Percentiles rank a stretch among this genome's conserved stretches.
These are phyloP conservation scores for Theobroma grandiflorum DNA, from an alignment of 441 rosid genomes.

Conservation along the genomic window DNA sequence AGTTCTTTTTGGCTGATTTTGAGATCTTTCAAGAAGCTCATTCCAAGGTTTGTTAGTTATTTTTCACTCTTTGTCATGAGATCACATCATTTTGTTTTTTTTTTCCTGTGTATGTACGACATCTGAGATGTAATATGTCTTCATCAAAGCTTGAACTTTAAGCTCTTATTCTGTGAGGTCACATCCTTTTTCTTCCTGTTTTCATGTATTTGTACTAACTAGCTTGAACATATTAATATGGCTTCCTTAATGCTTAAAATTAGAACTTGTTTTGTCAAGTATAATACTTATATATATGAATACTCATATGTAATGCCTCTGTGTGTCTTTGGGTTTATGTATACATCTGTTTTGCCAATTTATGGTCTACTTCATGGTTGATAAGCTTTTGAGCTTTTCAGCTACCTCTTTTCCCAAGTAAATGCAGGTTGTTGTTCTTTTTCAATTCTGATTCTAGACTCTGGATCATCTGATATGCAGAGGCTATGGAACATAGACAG, in stretches of 20 bases:
- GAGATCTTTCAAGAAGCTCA: neutral
- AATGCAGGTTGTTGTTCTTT: constrained; percentile 31
- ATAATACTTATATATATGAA: too few relatives aligned
- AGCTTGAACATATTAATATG: neutral
- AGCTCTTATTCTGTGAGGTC: neutral
- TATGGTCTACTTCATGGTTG: too few relatives aligned
- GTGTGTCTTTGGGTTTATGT: too few relatives aligned
- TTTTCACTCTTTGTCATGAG: neutral
- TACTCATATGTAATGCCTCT: too few relatives aligned
- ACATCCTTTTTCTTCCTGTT: neutral
- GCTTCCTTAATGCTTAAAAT: too few relatives aligned
- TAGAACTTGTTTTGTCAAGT: too few relatives aligned
- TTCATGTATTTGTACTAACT: neutral
- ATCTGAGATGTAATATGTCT: neutral
- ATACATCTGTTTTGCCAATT: too few relatives aligned
- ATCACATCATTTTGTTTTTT: too few relatives aligned
- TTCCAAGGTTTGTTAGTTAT: neutral
- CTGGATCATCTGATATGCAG: constrained; percentile 1
- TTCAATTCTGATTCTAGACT: neutral
- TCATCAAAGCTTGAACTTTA: neutral
- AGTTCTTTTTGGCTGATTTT: neutral
- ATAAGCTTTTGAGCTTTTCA: neutral
- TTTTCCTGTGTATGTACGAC: neutral
- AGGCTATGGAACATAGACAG: constrained; percentile 32
- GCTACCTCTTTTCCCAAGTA: neutral